These are phyloP conservation scores for Moricandia arvensis DNA, from an alignment of 345 rosid species.

Conservation along the genomic window DNA sequence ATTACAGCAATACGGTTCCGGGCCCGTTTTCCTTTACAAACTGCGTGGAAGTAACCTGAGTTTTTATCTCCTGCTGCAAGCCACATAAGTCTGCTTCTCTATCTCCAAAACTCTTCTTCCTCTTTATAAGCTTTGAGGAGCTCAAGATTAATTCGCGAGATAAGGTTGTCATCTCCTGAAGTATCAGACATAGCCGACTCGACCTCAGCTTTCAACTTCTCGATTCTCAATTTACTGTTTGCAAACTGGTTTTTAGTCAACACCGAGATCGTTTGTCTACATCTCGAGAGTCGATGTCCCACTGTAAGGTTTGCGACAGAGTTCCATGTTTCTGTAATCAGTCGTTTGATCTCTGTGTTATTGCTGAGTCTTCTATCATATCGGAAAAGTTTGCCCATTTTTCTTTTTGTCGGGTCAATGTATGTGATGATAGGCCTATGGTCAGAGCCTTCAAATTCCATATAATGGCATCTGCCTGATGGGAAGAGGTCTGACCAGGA, in stretches of 20 bases:
- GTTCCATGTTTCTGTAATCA: neutral
- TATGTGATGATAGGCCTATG: no score
- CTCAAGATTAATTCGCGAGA: neutral
- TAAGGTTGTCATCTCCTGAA: neutral
- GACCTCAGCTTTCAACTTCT: neutral
- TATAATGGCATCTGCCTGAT: neutral
- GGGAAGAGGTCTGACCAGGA: neutral
- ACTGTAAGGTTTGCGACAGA: neutral
- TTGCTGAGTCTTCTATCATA: neutral
- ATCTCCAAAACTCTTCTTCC: no score
- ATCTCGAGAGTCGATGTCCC: neutral
- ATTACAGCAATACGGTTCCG: neutral
- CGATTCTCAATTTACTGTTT: neutral
- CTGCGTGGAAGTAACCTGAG: neutral
- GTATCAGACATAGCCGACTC: neutral
- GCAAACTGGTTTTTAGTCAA: neutral
- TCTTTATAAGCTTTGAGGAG: neutral
- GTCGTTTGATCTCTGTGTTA: neutral
- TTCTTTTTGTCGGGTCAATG: neutral
- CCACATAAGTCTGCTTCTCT: neutral
- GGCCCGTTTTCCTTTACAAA: neutral
- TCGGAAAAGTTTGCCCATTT: neutral
- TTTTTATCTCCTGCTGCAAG: no score
- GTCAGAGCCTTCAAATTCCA: neutral
- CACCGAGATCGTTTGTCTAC: no score